Base-by-base conservation (phyloP, 2,329 filamentous ascomycete genomes). In the Xylaria sp. region DNA sequence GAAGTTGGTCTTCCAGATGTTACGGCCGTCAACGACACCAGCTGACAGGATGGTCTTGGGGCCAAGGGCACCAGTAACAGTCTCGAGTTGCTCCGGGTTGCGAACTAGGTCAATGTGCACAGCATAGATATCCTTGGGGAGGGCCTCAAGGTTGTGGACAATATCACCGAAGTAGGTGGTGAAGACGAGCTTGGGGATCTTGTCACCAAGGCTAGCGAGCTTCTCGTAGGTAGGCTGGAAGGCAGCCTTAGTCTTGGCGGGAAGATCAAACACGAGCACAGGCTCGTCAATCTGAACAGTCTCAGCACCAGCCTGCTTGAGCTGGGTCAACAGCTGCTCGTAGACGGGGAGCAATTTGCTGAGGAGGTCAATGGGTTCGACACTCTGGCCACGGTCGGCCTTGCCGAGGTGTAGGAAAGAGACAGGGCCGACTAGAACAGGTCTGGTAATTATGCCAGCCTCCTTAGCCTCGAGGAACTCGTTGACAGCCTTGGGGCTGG, bases 1-100 rank as follows among this genome's bases (percentile, higher is more conserved):
- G 86, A 97, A 92, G 90, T 98, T 97, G 84, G 94, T 97, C 92
- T 99, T 99, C 96, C 96, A 99, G 87, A 99, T 98, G 89, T 99
- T 99, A 78, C 96, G 94, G 77, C 96, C 96, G 77, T 99, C 94
- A 74, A 99, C 96, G 76, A 99, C 92, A 93, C 96, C 96, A 72
- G 90, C 92, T 73, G 96, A 99, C 73, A 99, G 90, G 75, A 94
- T 83, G 80, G 97, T 96, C 81, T 94, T 93, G 80, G 93, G 83
- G 80, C 93, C 94, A 72, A 99, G 89, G 77, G 94, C 90, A 78
- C 85, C 86, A 75, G 93, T 82, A 77, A 99, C 93, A 73, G 91
- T 89, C 69, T 96, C 90, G 72, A 99, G 91, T 87, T 99, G 96
- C 87, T 98, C 95, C 63, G 96, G 96, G 88, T 97, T 95, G 81